Conservation (phyloP, 176 grass and related monocot species). For the Raddia guianensis region DNA sequence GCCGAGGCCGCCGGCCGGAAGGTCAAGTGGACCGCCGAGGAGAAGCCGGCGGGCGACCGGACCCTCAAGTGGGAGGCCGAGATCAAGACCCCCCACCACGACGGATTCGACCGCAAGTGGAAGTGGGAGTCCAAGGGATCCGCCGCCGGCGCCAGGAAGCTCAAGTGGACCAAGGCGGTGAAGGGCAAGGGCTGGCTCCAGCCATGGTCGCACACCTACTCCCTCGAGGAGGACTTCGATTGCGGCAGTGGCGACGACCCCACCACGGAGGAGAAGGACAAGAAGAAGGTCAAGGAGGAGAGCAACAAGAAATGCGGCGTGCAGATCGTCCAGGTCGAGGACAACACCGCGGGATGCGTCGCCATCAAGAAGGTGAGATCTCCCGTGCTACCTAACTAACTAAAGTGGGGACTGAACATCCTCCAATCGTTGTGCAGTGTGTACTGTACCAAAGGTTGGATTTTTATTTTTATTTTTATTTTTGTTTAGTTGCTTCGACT, state of each 20-base stretch:
- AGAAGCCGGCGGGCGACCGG: conserved; percentile 50
- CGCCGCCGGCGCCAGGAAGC: conserved; percentile 28
- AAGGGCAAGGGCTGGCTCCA: conserved; percentile 68
- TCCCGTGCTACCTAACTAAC: background rate
- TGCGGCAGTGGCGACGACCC: background rate
- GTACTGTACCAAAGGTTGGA: background rate
- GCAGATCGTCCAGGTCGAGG: conserved; percentile 42
- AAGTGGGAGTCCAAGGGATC: conserved; percentile 62
- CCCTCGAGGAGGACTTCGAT: conserved; percentile 52
- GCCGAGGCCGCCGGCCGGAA: conserved; percentile 59
- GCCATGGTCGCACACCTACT: conserved; percentile 61
- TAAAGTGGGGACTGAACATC: background rate
- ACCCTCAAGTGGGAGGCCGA: conserved; percentile 63
- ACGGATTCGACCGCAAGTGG: conserved; percentile 88
- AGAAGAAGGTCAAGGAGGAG: conserved; percentile 16
- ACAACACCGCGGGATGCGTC: conserved; percentile 40
- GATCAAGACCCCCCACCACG: conserved; percentile 51
- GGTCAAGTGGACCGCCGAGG: conserved; percentile 76
- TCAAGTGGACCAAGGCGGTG: conserved; percentile 68
- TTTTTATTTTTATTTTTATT: background rate
- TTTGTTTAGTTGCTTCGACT: background rate
- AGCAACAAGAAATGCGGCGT: conserved; percentile 23
- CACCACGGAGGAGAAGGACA: conserved; percentile 24
- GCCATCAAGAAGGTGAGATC: conserved; percentile 64
- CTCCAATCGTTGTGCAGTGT: background rate